Base-by-base conservation (phyloP, 2,329 filamentous ascomycete genomes). In the Sarocladium strictum region DNA sequence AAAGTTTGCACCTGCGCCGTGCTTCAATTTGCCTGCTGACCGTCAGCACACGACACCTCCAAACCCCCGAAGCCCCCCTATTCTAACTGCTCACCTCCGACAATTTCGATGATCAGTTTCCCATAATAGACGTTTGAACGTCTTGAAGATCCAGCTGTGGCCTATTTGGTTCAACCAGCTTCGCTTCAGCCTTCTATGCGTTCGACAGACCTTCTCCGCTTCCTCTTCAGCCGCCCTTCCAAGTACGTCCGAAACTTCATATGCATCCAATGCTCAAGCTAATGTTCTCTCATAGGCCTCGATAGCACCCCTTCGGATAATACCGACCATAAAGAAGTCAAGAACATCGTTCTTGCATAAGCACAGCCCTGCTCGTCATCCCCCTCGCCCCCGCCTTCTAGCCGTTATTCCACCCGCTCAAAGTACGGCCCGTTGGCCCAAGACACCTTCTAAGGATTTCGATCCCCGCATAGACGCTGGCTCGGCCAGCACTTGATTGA, bases 141-240 rank as follows among this genome's bases (percentile, higher is more conserved):
- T 51, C 47, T 51, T n/a, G 4, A 45, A 11, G 29, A 51, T 19
- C 11, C 27, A 32, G 47, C 47, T 51, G 47, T 35, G 23, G 29
- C 47, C 11, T 5, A 10, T 7, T n/a, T 24, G 5, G 27, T 51
- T 14, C 21, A 43, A 21, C 14, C 27, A 51, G 19, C 19, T 23
- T 12, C 11, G 47, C 17, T 51, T 24, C 47, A 66, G 69, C 76
- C 73, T 83, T 89, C 84, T 86, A 96, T 96, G 91, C 92, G 84
- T 87, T 86, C 82, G 73, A 88, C 86, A 77, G 89, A 95, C 75
- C 85, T 95, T 68, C 84, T 96, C 70, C 89, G 90, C 77, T 94
- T 95, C 78, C 84, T 96, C 65, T 95, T 90, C 70, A 94, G 68
- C 38, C 68, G 94, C 80, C 90, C 90, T 70, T 89, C 90, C 73